These are phyloP conservation scores for Fusarium sambucinum DNA, from an alignment of 2,329 filamentous ascomycete genomes.

Conservation along the genomic window DNA sequence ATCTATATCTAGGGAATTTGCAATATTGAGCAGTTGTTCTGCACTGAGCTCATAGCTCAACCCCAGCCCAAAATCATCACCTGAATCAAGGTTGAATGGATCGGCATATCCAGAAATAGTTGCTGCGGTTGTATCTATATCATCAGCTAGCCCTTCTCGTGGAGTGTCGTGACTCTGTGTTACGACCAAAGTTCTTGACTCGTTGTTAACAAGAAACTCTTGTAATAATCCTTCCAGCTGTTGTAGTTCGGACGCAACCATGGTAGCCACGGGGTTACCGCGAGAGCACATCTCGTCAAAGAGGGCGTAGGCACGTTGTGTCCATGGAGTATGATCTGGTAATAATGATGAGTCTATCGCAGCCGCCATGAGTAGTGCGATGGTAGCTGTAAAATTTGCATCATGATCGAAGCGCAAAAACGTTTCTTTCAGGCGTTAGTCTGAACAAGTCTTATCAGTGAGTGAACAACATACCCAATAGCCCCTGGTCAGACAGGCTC, in stretches of 20 bases:
- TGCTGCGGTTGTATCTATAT: neutral
- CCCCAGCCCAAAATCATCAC: conserved; percentile 17
- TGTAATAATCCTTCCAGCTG: conserved; percentile 23
- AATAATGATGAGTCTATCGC: conserved; percentile 53
- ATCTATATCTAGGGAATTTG: conserved; percentile 39
- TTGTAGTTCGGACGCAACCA: conserved; percentile 46
- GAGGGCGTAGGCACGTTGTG: conserved; percentile 57
- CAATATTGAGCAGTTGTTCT: conserved; percentile 38
- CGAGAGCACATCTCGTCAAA: conserved; percentile 60
- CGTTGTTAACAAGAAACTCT: conserved; percentile 8
- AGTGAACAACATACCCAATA: conserved; percentile 14
- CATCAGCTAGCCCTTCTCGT: neutral
- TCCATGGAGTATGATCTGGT: conserved; percentile 52
- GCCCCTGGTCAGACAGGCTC: conserved; percentile 33
- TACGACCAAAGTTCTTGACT: neutral
- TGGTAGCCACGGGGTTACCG: conserved; percentile 60
- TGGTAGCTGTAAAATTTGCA: conserved; percentile 49
- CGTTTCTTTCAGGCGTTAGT: conserved; percentile 10
- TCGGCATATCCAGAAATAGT: conserved; percentile 11
- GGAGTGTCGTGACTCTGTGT: conserved; percentile 13
- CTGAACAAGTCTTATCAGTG: rapidly evolving
- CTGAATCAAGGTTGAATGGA: conserved; percentile 6
- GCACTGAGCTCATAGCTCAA: conserved; percentile 39
- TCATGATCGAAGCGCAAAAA: conserved; percentile 34
- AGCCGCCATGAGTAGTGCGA: conserved; percentile 56